Percentiles rank a stretch among this genome's conserved stretches.
These are phyloP conservation scores for Sporothrix variecibatus DNA, from an alignment of 2,329 filamentous ascomycete species.

Conservation along the genomic window DNA sequence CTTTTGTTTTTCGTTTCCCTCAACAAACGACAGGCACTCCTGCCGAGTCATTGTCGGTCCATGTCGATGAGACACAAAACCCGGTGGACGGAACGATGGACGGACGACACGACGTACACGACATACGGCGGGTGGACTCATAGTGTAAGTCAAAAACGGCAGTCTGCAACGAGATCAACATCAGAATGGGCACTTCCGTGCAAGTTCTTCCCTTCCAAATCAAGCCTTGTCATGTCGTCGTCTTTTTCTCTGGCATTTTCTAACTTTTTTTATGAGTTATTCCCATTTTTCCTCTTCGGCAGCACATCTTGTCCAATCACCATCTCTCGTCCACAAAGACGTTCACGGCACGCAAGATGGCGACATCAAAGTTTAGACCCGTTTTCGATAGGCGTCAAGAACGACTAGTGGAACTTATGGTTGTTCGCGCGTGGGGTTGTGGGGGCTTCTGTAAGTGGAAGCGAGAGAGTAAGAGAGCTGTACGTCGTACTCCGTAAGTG, in stretches of 20 bases:
- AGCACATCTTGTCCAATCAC: not conserved
- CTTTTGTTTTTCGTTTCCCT: no score
- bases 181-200: not conserved
- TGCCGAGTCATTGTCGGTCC: conserved; percentile 2
- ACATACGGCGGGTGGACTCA: no score
- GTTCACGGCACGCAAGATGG: conserved; percentile 25
- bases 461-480: not conserved
- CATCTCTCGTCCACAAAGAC: not conserved
- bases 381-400: not conserved
- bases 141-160: not conserved
- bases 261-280: not conserved
- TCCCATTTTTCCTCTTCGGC: not conserved
- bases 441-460: not conserved
- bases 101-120: not conserved
- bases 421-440: conserved; percentile 10
- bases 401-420: not conserved
- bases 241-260: not conserved
- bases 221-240: not conserved
- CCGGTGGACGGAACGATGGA: not conserved
- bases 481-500: no score
- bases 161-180: not conserved
- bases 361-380: conserved; percentile 22
- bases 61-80: not conserved
- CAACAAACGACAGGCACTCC: not conserved
- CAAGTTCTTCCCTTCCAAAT: not conserved